Percentiles rank a stretch among this genome's conserved stretches.
These are phyloP conservation scores for Atkinsonella hypoxylon DNA, from an alignment of 2,329 filamentous ascomycete genomes.

Conservation along the genomic window DNA sequence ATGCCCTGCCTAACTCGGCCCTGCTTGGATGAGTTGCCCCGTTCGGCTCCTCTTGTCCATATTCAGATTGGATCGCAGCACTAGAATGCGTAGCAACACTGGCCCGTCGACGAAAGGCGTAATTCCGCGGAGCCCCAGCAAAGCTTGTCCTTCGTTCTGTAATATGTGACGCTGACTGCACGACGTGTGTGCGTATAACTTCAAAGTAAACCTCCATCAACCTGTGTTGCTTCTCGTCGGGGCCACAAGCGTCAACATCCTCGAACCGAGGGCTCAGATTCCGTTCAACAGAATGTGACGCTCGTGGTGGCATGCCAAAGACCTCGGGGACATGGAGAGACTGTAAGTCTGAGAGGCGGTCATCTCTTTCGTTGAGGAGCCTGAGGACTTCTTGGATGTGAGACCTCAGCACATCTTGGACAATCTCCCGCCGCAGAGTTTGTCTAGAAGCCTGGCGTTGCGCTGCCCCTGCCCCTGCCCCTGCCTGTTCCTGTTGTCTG, in stretches of 20 bases:
- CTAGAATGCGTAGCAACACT: conserved; percentile 15
- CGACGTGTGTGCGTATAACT: conserved; percentile 28
- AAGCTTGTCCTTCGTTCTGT: conserved; percentile 16
- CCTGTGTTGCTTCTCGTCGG: conserved; percentile 35
- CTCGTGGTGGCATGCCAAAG: conserved; percentile 7
- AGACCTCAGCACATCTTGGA: conserved; percentile 34
- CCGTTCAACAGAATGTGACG: neutral
- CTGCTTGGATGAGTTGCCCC: neutral
- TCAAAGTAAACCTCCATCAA: conserved; percentile 43
- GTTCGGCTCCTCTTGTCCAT: conserved; percentile 4
- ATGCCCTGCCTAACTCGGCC: neutral
- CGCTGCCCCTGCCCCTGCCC: too few species aligned
- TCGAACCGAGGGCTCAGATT: conserved; percentile 22
- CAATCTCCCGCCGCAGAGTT: conserved; percentile 20
- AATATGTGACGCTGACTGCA: conserved; percentile 20
- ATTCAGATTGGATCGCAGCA: conserved; percentile 7
- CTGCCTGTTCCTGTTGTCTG: too few species aligned
- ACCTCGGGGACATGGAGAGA: conserved; percentile 12
- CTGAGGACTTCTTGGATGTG: conserved; percentile 37
- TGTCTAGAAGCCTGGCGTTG: conserved; percentile 6
- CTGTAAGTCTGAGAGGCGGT: conserved; percentile 15
- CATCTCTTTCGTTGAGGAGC: conserved; percentile 30
- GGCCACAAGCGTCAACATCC: conserved; percentile 33
- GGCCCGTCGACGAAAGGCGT: conserved; percentile 11
- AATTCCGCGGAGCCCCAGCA: conserved; percentile 11